These are phyloP conservation scores for Bolboschoenus planiculmis DNA, from an alignment of 176 grass and related monocot species.

Conservation along the genomic window DNA sequence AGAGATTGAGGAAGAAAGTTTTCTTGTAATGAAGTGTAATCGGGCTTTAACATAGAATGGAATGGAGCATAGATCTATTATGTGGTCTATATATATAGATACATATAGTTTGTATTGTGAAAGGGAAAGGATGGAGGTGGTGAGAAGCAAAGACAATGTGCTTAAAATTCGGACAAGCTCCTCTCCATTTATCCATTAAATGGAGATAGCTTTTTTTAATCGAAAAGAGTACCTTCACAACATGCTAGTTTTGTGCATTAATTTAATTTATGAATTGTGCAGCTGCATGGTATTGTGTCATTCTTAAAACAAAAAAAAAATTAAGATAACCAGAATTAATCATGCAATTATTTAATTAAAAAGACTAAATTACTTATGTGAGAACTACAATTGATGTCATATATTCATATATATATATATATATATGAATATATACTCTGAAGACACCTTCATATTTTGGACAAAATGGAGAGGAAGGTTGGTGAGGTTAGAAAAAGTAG, in stretches of 20 bases:
- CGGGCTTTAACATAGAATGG: not conserved
- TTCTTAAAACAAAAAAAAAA: too few relatives aligned
- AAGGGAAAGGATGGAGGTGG: not conserved
- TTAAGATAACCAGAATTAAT: too few relatives aligned
- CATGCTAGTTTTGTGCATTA: not conserved
- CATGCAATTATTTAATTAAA: too few relatives aligned
- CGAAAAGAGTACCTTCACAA: not conserved
- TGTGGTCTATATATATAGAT: not conserved
- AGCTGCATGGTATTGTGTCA: too few relatives aligned
- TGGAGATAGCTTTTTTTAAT: not conserved
- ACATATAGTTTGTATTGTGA: not conserved
- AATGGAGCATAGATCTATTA: not conserved
- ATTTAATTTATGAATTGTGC: too few relatives aligned
- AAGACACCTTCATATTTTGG: not conserved
- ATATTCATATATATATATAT: too few relatives aligned
- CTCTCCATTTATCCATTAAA: not conserved
- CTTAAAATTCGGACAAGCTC: not conserved
- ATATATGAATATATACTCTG: too few relatives aligned
- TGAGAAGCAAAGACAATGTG: conserved; percentile 11
- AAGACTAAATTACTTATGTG: too few relatives aligned
- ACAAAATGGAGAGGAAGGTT: not conserved
- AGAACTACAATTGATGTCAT: not conserved
- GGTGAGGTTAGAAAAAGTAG: not conserved
- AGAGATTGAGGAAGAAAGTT: not conserved
- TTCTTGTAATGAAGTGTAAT: not conserved